Evolutionary conservation across 257 asterid species (phyloP).

Genomic region (Ballota nigra): DNA sequence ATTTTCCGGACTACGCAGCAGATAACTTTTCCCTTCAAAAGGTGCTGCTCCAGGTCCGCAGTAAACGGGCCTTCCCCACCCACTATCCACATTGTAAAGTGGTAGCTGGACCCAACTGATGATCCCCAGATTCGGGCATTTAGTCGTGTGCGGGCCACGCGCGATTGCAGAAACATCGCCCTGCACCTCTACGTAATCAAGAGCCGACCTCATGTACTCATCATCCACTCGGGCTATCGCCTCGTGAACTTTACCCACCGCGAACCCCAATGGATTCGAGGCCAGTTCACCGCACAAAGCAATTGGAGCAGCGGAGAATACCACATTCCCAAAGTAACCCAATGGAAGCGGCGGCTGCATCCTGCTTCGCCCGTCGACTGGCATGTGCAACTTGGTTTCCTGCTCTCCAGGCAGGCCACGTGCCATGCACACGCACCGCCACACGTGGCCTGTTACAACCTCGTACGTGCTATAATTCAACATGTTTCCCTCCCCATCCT

Average conservation of each 20-base stretch:
- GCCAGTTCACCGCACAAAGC: slow-evolving; percentile 46
- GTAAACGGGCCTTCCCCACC: slow-evolving; percentile 66
- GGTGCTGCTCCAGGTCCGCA: slow-evolving; percentile 38
- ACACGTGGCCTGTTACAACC: slow-evolving; percentile 65
- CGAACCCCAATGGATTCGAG: slow-evolving; percentile 38
- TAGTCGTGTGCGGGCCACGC: slow-evolving; percentile 37
- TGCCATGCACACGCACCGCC: slow-evolving; percentile 67
- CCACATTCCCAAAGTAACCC: slow-evolving; percentile 55
- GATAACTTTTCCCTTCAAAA: too few species aligned
- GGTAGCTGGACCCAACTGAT: slow-evolving; percentile 63
- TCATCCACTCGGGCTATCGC: slow-evolving; percentile 51
- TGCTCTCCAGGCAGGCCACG: slow-evolving; percentile 53
- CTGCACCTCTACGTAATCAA: slow-evolving; percentile 59
- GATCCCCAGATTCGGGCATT: slow-evolving; percentile 58
- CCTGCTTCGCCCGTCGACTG: slow-evolving; percentile 51
- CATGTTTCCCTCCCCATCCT: too few species aligned
- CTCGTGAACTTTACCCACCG: slow-evolving; percentile 44
- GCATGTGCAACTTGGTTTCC: slow-evolving; percentile 50
- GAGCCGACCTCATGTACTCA: slow-evolving; percentile 50
- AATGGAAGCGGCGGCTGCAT: slow-evolving; percentile 46
- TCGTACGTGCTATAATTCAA: slow-evolving; percentile 52
- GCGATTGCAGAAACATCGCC: slow-evolving; percentile 41
- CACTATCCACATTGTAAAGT: slow-evolving; percentile 60
- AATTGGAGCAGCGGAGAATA: slow-evolving; percentile 41
- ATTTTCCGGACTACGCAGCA: too few species aligned